Evolutionary conservation across 352 stramenopile species (phyloP).

Genomic region (Phytophthora tentaculata): DNA sequence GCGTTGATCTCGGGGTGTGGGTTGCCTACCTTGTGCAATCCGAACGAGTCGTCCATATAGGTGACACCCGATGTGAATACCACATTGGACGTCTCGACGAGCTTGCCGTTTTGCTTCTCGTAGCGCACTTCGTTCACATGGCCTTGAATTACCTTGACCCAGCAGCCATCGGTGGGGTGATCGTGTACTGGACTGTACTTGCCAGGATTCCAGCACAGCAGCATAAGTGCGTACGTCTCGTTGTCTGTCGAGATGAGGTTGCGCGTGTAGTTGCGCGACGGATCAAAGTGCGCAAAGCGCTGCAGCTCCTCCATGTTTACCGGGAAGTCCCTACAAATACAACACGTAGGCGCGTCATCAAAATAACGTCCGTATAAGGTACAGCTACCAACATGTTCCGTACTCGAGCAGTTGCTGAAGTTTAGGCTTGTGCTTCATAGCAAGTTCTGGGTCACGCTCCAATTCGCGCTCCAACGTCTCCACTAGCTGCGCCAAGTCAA

Average conservation of each 20-base stretch:
- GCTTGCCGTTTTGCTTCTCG: conserved; percentile 40
- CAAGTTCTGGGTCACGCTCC: conserved; percentile 49
- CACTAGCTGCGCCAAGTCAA: conserved; percentile 58
- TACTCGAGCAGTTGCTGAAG: conserved; percentile 67
- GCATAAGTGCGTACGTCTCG: conserved; percentile 93
- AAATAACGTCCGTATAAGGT: neutral
- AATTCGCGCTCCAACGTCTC: conserved; percentile 61
- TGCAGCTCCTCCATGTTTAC: conserved; percentile 65
- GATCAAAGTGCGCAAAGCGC: conserved; percentile 86
- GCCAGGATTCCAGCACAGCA: conserved; percentile 94
- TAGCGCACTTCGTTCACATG: conserved; percentile 92
- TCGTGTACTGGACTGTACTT: conserved; percentile 93
- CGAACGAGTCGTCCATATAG: conserved; percentile 92
- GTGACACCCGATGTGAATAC: conserved; percentile 73
- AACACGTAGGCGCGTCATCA: neutral
- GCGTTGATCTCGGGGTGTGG: conserved; percentile 66
- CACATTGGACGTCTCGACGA: conserved; percentile 70
- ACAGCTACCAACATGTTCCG: conserved; percentile 9
- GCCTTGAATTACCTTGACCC: conserved; percentile 90
- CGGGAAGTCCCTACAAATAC: conserved; percentile 44
- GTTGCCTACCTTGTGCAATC: conserved; percentile 93
- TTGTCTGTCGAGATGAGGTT: conserved; percentile 95
- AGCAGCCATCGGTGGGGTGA: conserved; percentile 93
- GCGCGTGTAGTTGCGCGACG: conserved; percentile 91
- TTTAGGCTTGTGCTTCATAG: conserved; percentile 66